These are phyloP conservation scores for Mrakia gelida DNA, from an alignment of 768 basidiomycete species.

Conservation along the genomic window DNA sequence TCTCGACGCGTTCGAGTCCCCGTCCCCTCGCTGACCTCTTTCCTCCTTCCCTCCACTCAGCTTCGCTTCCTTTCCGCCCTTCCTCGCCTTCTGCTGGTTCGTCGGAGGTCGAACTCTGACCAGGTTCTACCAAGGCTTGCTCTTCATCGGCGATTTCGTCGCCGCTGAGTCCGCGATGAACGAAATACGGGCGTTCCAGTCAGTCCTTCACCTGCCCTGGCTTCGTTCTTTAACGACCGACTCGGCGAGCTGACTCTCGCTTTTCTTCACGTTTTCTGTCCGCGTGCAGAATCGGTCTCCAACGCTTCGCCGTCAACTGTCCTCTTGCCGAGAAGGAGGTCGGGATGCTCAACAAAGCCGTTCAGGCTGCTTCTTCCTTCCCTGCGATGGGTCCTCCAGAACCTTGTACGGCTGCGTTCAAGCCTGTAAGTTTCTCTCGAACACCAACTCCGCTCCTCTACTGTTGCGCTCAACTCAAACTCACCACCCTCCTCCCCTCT, in stretches of 20 bases:
- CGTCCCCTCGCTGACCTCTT: not conserved
- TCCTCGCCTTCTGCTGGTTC: slow-evolving; percentile 5
- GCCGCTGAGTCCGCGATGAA: not conserved
- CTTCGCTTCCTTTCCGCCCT: not conserved
- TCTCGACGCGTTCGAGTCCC: not conserved
- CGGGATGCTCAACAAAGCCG: not conserved
- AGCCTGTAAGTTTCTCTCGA: not conserved
- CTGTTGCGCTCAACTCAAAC: not conserved
- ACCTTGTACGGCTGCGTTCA: not conserved
- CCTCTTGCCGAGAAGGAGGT: not conserved
- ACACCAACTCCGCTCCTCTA: not conserved
- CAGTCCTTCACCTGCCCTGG: not conserved
- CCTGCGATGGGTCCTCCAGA: not conserved
- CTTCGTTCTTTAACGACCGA: not conserved
- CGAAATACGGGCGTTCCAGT: not conserved
- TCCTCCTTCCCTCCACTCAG: not conserved
- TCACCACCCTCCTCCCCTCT: not conserved
- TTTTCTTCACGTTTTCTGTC: not conserved
- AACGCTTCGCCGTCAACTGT: not conserved
- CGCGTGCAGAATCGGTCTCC: not conserved
- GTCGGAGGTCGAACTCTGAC: not conserved
- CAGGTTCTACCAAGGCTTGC: not conserved
- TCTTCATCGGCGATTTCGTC: not conserved
- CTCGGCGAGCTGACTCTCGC: too few species aligned
- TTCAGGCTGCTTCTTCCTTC: not conserved